These are phyloP conservation scores for Fraxinus quadrangulata DNA, from an alignment of 257 asterid species.

Conservation along the genomic window DNA sequence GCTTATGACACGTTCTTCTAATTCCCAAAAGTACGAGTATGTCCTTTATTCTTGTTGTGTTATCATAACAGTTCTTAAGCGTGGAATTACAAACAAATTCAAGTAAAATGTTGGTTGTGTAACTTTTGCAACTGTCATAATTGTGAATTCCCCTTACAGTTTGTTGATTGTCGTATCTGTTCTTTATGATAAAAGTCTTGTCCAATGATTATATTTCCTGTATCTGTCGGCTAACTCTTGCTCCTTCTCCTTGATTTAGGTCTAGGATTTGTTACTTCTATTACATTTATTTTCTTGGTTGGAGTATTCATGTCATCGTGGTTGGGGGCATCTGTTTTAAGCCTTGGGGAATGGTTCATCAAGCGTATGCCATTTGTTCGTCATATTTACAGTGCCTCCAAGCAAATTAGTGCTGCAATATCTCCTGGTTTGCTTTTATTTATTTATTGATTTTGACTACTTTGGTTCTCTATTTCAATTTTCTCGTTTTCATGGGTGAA, in stretches of 20 bases:
- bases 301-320: slow-evolving; percentile 86
- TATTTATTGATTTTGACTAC: background rate
- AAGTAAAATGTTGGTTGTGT: slow-evolving; percentile 11
- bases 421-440: slow-evolving; percentile 64
- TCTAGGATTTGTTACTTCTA: slow-evolving; percentile 74
- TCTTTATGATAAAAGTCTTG: slow-evolving; percentile 4
- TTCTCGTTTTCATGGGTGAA: slow-evolving; percentile 13
- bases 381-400: slow-evolving; percentile 79
- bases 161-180: slow-evolving; percentile 7
- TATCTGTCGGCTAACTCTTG: slow-evolving; percentile 22
- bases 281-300: slow-evolving; percentile 72
- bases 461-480: slow-evolving; percentile 13
- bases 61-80: slow-evolving; percentile 1
- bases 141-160: slow-evolving; percentile 16
- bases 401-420: slow-evolving; percentile 80
- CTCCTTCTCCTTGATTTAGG: slow-evolving; percentile 41
- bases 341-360: slow-evolving; percentile 81
- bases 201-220: background rate
- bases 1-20: slow-evolving; percentile 29
- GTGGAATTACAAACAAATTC: background rate
- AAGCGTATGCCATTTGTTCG: slow-evolving; percentile 84
- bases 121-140: slow-evolving; percentile 1
- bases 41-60: slow-evolving; percentile 11
- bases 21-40: slow-evolving; percentile 15
- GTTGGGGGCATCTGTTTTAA: slow-evolving; percentile 73